Evolutionary conservation across 305 asterid genomes (phyloP), one percentile per base, ranked within the genome.

Genomic region (Salvia sclarea): DNA sequence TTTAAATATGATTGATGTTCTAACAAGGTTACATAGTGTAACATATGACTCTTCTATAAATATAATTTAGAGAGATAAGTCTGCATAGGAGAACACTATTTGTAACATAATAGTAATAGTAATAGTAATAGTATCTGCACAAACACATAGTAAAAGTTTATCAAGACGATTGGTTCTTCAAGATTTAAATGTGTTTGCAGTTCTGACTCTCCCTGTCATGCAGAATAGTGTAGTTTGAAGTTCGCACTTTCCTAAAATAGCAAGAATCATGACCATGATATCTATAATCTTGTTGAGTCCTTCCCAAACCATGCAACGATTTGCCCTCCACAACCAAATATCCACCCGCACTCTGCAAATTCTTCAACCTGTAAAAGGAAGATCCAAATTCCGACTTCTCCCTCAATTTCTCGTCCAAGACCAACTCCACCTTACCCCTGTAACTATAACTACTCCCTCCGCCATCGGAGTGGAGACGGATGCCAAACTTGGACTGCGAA

Each of bases 161-260:
- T n/a, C n/a, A n/a, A n/a, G n/a, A n/a, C n/a, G n/a, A n/a, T n/a
- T n/a, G n/a, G n/a, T n/a, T n/a, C n/a, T n/a, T n/a, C 30, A 25
- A 25, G 30, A 35, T 12, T 50, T 47, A 18, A 9, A 20, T 41
- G 11, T 30, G 9, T 45, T 58, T 60, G 72, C 95, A 88, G 18
- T 59, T 69, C 25, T 40, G 41, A 33, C 47, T 74, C 74, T 80
- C 82, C 38, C 74, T 38, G 17, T 88, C 90, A 50, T 76, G 78
- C 17, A 79, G 17, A 65, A 88, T 61, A 3, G 90, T 82, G 82
- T 84, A 86, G 62, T 86, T 88, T 45, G 87, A 82, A 82, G 89
- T 85, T 48, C 86, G 78, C n/a, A 86, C 60, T 24, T 78, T 75
- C 80, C 96, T 86, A 56, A 47, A 75, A 57, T 85, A 89, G 75